Base-by-base conservation (phyloP, 1,139 yeast species). In the Petasospora fabianii region DNA sequence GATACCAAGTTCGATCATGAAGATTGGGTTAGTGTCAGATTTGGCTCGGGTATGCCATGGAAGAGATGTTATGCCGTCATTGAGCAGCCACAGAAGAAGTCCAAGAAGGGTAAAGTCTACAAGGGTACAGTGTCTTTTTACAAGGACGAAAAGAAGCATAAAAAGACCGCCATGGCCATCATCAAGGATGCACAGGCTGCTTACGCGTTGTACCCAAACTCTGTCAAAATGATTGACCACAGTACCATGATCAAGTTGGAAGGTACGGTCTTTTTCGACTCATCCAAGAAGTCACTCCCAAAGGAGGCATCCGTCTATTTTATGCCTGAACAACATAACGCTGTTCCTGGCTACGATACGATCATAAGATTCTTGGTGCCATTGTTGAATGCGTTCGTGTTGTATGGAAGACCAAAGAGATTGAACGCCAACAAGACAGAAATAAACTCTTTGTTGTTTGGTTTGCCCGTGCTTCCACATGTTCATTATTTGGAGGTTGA, bases 21-120 rank as follows among this genome's bases (percentile, higher is more conserved):
- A 60, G 96, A 90, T 56, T 90, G 96, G 97, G 88, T 85, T 27
- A 77, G 90, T 61, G 95, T 92, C 19, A 71, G 97, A 49, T 90
- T 90, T 61, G 97, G 97, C 13, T 77, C 94, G 14, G 98, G 98
- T 26, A 87, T 87, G 95, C 96, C 97, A 1, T 92, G 97, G 97
- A 85, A 84, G 57, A 73, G 95, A 47, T 90, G 96, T 58, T 92
- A 76, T 68, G 92, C 95, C 1, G 96, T 88, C n/a, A 76, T 90
- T 41, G 87, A 90, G 46, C 97, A 96, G 8, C 65, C 64, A 8
- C 65, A 56, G 62, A 79, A 60, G 61, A 66, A 57, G 56, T 45
- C 54, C 3, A 54, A 46, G 34, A 49, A 50, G 19, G 41, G 43
- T 1, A 68, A 60, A 54, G 64, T 73, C 48, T 54, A 64, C 24